Base-by-base conservation (phyloP, 768 basidiomycete genomes). In the Clathrus columnatus region DNA sequence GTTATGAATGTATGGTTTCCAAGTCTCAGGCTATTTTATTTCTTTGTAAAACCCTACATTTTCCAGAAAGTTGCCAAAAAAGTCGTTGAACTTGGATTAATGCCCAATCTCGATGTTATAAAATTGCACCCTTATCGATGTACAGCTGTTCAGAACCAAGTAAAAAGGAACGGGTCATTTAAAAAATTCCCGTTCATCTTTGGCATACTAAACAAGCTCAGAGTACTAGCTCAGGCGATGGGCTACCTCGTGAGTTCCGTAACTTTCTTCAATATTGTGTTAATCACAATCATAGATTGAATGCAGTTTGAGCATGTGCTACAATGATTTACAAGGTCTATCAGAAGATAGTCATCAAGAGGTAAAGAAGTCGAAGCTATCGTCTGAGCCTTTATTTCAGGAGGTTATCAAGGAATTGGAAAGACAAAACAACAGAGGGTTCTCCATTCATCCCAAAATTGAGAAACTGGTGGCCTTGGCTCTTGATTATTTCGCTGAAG, bases 371-470 rank as follows among this genome's bases (percentile, higher is more conserved):
- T 44, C 68, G 69, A 75, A 62, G 59, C 66, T 81, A 42, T 72
- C 70, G 41, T 73, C 76, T 14, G 79, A 87, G 61, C 69, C 78
- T 0, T 71, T 75, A 36, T 90, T 89, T 59, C 78, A 81, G 61
- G 76, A 75, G 26, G 69, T 92, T 24, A 74, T 92, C 60, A 66
- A 71, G 30, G 85, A 89, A 64, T 73, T 94, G 17, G 81, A 87
- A 51, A 64, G 63, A n/a, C 79, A 83, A 64, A 71, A 71, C 51
- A 71, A 69, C 24, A 67, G 69, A 7, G 84, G 83, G 4, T 82
- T 84, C 62, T 67, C 75, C 1, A 66, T 77, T 51, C 95, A 99
- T 69, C 95, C 95, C 3, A 99, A 99, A 73, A 86, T 97, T 82
- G 91, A 91, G 47, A 84, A 77, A 56, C 76, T 95, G 10, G 83